A percentile compares a stretch with the other conserved stretches of the same genome.
phyloP scores from a whole-genome alignment of 352 stramenopile genomes.

The Pythium guiyangense region DNA sequence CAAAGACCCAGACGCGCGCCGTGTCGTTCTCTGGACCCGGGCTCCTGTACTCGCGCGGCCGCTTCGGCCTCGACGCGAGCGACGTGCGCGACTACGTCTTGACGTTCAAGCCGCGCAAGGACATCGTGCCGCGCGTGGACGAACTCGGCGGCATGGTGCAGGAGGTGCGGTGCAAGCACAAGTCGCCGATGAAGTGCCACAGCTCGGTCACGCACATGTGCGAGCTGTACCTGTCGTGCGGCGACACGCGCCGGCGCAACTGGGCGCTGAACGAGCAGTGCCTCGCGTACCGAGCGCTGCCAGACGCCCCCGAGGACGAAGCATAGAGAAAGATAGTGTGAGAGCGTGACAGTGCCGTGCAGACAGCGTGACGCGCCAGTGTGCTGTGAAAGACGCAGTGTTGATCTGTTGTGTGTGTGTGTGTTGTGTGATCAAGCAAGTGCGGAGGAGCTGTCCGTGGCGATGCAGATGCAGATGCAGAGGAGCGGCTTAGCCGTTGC shows the following conservation, averaged over 20 bases:
- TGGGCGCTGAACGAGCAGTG: conserved; percentile 60
- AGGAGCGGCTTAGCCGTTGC: conserved; percentile 71
- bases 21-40: conserved; percentile 77
- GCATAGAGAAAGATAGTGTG: conserved; percentile 7
- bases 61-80: conserved; percentile 53
- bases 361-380: background rate
- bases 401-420: background rate
- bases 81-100: conserved; percentile 76
- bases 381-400: background rate
- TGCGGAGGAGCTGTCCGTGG: background rate
- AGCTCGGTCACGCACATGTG: conserved; percentile 71
- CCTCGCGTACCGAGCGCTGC: conserved; percentile 38
- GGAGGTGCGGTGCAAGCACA: conserved; percentile 70
- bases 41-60: conserved; percentile 64
- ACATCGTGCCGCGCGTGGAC: conserved; percentile 78
- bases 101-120: conserved; percentile 73
- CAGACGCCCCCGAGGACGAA: conserved; percentile 7
- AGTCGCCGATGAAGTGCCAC: conserved; percentile 63
- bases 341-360: background rate
- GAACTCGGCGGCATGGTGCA: conserved; percentile 72
- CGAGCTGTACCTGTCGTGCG: conserved; percentile 71
- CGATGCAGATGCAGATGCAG: background rate
- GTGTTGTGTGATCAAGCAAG: background rate
- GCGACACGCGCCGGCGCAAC: conserved; percentile 52
- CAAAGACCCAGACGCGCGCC: conserved; percentile 64